phyloP scores from a whole-genome alignment of 2,329 filamentous ascomycete species.

The Paracamarosporium sp. region DNA sequence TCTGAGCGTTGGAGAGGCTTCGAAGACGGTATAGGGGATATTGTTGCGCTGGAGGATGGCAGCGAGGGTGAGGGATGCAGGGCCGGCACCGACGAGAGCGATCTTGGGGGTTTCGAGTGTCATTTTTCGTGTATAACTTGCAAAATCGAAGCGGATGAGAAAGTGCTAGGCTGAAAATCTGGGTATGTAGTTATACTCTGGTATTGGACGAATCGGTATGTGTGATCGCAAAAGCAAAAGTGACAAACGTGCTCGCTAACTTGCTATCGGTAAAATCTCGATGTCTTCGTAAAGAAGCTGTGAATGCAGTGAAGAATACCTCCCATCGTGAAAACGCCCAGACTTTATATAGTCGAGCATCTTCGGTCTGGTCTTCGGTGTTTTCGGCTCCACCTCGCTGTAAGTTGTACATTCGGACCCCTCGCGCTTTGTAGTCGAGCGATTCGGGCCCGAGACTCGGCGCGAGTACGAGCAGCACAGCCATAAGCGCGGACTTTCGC shows the following conservation, averaged over 20 bases:
- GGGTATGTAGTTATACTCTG: neutral
- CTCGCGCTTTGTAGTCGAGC: neutral
- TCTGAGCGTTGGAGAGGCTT: slow-evolving; percentile 45
- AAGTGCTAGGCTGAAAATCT: too few relatives aligned
- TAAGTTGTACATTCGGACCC: neutral
- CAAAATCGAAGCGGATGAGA: too few relatives aligned
- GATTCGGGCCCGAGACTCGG: neutral
- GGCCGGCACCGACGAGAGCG: slow-evolving; percentile 48
- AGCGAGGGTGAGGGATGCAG: slow-evolving; percentile 58
- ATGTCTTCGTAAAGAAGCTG: neutral
- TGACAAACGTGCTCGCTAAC: neutral
- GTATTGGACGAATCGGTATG: neutral
- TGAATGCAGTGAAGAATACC: neutral
- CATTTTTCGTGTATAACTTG: too few relatives aligned
- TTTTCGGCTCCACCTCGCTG: neutral
- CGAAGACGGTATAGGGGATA: slow-evolving; percentile 58
- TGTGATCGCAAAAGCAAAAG: neutral
- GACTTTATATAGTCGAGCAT: neutral
- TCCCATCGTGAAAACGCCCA: neutral
- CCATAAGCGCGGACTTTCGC: too few relatives aligned
- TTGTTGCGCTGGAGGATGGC: slow-evolving; percentile 58
- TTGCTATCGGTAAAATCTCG: neutral
- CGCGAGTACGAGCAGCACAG: neutral
- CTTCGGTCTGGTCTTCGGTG: neutral
- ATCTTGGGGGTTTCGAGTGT: slow-evolving; percentile 27